Evolutionary conservation across 805 yeast species (phyloP), one percentile per base, ranked within the genome.

Genomic region (Yamadazyma laniorum): DNA sequence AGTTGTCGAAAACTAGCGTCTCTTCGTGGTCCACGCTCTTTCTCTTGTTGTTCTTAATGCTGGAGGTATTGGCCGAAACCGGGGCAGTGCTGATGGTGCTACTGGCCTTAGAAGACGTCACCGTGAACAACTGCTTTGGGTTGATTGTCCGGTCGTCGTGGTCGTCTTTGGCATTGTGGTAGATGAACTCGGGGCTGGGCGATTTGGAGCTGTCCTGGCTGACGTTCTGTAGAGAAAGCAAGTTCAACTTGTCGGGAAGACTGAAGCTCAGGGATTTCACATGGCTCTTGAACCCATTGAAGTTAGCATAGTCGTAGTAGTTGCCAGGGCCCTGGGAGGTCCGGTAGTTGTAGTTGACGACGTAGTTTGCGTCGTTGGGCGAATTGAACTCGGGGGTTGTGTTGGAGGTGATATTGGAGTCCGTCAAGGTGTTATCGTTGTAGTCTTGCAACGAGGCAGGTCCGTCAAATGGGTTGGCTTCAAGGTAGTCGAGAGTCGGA

Each of bases 71-170:
- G 15, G 13, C 15, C 13, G 7, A n/a, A 7, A 26, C 29, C 7
- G 13, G 6, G 29, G 15, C 29, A 26, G 29, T 12, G 15, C 29
- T 21, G 23, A 21, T 21, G 23, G 23, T 9, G n/a, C n/a, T n/a
- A 21, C 9, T 9, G 9, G 23, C 13, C 6, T 26, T 26, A n/a
- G 13, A 7, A n/a, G 6, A 7, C 13, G 6, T 13, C 15, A n/a
- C 8, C 5, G 36, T 48, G 15, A 55, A 45, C 30, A 63, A 44
- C 38, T 63, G 59, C 26, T 54, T 48, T 3, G 70, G 70, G 41
- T 63, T 61, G 30, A 63, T 56, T 9, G 69, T 63, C 29, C 55
- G 44, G 26, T 53, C 55, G 33, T 43, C 46, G 22, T 37, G 44
- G 12, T 27, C 25, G 13, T 42, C 39, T 26, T 41, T 32, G 15